These are phyloP conservation scores for Exserohilum turcica DNA, from an alignment of 2,329 filamentous ascomycete genomes.

Conservation along the genomic window DNA sequence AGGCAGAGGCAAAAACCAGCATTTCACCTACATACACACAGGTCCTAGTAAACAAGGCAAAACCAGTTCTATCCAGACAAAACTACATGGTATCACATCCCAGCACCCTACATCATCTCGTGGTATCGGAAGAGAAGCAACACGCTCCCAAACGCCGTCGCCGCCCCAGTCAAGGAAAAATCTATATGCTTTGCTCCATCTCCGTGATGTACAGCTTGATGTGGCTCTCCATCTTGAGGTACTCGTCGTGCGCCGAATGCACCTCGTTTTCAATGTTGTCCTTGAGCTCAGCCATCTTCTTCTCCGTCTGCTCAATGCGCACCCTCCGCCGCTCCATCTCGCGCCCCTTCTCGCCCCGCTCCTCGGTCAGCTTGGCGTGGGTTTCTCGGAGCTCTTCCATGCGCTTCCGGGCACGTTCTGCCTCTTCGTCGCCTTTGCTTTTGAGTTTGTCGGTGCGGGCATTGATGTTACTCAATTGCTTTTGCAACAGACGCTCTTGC, in stretches of 20 bases:
- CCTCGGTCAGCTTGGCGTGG: constrained; percentile 80
- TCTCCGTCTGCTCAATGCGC: constrained; percentile 97
- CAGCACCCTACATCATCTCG: neutral
- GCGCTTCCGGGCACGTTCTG: constrained; percentile 77
- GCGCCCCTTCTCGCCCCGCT: constrained; percentile 82
- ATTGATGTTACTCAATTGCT: constrained; percentile 83
- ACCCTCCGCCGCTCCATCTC: constrained; percentile 92
- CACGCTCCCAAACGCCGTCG: constrained; percentile 7
- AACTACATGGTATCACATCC: constrained; percentile 14
- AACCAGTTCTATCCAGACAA: neutral
- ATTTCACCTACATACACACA: neutral
- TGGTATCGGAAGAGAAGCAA: constrained; percentile 6
- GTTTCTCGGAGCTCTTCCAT: constrained; percentile 87
- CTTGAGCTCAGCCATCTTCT: constrained; percentile 99
- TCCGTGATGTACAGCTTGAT: constrained; percentile 98
- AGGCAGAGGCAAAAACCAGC: neutral
- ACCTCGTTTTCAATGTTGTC: constrained; percentile 97
- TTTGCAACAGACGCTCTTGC: constrained; percentile 79
- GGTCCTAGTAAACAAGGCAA: neutral
- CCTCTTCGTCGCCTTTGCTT: constrained; percentile 79
- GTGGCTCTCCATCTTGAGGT: constrained; percentile 95
- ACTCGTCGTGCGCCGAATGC: constrained; percentile 87
- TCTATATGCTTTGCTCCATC: constrained; percentile 80
- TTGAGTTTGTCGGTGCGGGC: constrained; percentile 85
- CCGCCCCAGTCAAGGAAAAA: neutral